These are phyloP conservation scores for Spirogloea muscicola DNA, from an alignment of 139 green algal genomes.

Conservation along the genomic window DNA sequence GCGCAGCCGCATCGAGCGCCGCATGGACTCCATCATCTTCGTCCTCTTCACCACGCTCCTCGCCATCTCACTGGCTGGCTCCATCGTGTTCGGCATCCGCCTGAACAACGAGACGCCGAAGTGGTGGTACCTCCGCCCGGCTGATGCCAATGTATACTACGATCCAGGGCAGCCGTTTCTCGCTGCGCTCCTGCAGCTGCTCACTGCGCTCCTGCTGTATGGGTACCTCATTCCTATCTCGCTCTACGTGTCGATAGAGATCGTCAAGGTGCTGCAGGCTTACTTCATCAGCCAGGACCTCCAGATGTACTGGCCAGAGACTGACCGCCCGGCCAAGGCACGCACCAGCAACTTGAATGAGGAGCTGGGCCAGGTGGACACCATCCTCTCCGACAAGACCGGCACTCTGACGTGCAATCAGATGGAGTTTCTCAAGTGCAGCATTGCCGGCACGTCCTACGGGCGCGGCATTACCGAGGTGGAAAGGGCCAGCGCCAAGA, in stretches of 20 bases:
- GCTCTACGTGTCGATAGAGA: conserved; percentile 95
- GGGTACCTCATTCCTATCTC: conserved; percentile 97
- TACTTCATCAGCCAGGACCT: conserved; percentile 53
- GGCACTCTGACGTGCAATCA: conserved; percentile 69
- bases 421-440: conserved; percentile 89
- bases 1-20: conserved; percentile 45
- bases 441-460: conserved; percentile 72
- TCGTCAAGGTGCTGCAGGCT: conserved; percentile 70
- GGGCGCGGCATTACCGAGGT: conserved; percentile 80
- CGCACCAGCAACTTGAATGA: conserved; percentile 94
- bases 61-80: conserved; percentile 24
- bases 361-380: conserved; percentile 84
- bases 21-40: conserved; percentile 48
- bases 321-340: conserved; percentile 66
- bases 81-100: conserved; percentile 29
- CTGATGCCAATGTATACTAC: conserved; percentile 19
- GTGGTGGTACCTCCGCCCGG: conserved; percentile 31
- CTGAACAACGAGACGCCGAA: conserved; percentile 1
- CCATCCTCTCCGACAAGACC: conserved; percentile 96
- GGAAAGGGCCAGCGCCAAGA: conserved; percentile 54
- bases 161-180: conserved; percentile 9
- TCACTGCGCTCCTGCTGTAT: conserved; percentile 82
- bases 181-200: conserved; percentile 44
- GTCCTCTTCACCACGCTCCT: conserved; percentile 55
- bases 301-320: conserved; percentile 55